phyloP scores from a whole-genome alignment of 1,284 basidiomycete species.

The Tilletia horrida region DNA sequence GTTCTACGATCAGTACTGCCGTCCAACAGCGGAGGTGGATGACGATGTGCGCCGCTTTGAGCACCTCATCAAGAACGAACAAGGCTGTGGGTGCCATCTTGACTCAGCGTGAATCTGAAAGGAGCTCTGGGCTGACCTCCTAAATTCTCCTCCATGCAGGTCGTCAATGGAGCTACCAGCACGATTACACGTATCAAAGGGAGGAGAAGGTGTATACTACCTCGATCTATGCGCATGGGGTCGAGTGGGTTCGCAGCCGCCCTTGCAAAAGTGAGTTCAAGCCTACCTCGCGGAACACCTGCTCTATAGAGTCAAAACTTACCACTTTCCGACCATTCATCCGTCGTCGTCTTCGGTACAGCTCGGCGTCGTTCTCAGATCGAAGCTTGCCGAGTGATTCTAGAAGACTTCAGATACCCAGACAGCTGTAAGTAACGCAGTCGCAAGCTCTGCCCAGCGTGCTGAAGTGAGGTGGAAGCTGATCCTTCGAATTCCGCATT shows the following conservation, averaged over 20 bases:
- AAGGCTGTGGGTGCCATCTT: neutral
- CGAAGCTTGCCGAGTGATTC: neutral
- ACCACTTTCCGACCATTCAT: neutral
- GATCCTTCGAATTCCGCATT: neutral
- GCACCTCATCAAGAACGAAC: neutral
- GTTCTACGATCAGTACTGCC: slow-evolving; percentile 11
- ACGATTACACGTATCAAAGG: neutral
- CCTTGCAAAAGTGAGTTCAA: slow-evolving; percentile 11
- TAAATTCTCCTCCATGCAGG: neutral
- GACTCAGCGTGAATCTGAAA: neutral
- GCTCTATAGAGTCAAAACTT: too few species aligned
- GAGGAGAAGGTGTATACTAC: slow-evolving; percentile 3
- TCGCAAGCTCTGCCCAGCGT: neutral
- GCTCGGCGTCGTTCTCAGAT: slow-evolving; percentile 9
- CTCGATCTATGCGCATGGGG: neutral
- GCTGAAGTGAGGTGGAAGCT: neutral
- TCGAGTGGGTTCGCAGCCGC: neutral
- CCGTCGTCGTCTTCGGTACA: neutral
- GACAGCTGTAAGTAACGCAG: neutral
- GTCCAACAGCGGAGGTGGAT: neutral
- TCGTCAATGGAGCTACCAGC: slow-evolving; percentile 3
- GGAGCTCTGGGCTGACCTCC: neutral
- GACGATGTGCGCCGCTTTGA: slow-evolving; percentile 5
- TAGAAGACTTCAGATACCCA: neutral
- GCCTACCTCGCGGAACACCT: too few species aligned